phyloP scores from a whole-genome alignment of 2,329 filamentous ascomycete species.

The Sordariomycetes sp. region DNA sequence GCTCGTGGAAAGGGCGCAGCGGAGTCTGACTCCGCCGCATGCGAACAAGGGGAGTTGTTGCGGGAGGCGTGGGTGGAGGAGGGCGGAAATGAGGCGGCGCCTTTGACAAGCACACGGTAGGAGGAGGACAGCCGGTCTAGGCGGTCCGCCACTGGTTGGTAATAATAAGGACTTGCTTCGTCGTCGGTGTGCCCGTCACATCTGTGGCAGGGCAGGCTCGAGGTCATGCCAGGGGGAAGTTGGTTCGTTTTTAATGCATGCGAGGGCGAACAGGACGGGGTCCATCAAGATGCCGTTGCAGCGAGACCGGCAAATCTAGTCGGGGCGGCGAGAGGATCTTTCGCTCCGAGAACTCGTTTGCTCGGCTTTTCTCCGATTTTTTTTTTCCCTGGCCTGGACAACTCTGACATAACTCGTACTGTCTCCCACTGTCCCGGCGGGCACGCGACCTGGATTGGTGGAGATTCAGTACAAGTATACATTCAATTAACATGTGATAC shows the following conservation, averaged over 20 bases:
- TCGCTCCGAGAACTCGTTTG: neutral
- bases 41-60: slow-evolving; percentile 2
- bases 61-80: neutral
- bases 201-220: slow-evolving; percentile 2
- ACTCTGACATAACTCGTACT: neutral
- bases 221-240: slow-evolving; percentile 1
- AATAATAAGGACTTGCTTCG: neutral
- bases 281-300: neutral
- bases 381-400: neutral
- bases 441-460: neutral
- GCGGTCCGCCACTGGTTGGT: neutral
- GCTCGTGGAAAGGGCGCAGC: slow-evolving; percentile 28
- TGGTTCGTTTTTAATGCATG: neutral
- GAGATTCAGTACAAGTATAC: neutral
- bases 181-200: slow-evolving; percentile 2
- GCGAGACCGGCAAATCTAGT: neutral
- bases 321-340: neutral
- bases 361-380: neutral
- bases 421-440: neutral
- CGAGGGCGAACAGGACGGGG: neutral
- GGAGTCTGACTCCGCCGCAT: slow-evolving; percentile 48
- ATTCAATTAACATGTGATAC: neutral
- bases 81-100: neutral
- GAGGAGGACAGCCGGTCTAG: neutral
- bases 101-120: neutral